Percentiles rank a stretch among this genome's conserved stretches.
Evolutionary conservation across 2,329 filamentous ascomycete genomes (phyloP).

Genomic region (Pochonia chlamydosporia): DNA sequence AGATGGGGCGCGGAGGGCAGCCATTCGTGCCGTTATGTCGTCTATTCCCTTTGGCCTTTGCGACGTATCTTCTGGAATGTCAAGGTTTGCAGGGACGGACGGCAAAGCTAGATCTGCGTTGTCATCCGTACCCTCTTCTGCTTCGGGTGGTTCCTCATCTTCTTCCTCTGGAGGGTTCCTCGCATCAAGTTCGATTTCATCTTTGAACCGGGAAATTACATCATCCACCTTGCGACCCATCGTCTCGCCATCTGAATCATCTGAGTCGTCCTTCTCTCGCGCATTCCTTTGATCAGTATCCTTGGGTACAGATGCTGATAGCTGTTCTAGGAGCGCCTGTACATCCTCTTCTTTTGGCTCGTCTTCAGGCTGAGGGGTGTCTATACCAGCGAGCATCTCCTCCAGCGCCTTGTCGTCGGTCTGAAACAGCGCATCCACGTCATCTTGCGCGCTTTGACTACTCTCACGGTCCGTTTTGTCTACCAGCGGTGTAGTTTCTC

Average conservation of each 20-base stretch:
- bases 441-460: constrained; percentile 19
- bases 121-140: no score
- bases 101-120: not conserved
- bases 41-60: constrained; percentile 15
- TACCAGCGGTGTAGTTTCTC: not conserved
- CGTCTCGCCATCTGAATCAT: constrained; percentile 45
- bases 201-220: constrained; percentile 39
- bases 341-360: constrained; percentile 27
- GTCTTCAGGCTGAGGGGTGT: constrained; percentile 8
- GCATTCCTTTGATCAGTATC: constrained; percentile 8
- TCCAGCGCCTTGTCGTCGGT: constrained; percentile 48
- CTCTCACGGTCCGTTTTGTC: not conserved
- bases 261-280: constrained; percentile 18
- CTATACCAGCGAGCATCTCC: constrained; percentile 42
- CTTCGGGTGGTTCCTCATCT: not conserved
- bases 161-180: constrained; percentile 3
- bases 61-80: constrained; percentile 7
- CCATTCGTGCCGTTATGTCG: constrained; percentile 46
- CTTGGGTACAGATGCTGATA: constrained; percentile 27
- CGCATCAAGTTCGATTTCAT: constrained; percentile 36
- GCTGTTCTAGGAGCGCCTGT: constrained; percentile 29
- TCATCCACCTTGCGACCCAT: constrained; percentile 40
- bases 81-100: constrained; percentile 1
- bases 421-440: constrained; percentile 32
- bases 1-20: constrained; percentile 38